Conservation (phyloP, 371 early-diverging fungal genomes). For the Quaeritorhiza haematococci region DNA sequence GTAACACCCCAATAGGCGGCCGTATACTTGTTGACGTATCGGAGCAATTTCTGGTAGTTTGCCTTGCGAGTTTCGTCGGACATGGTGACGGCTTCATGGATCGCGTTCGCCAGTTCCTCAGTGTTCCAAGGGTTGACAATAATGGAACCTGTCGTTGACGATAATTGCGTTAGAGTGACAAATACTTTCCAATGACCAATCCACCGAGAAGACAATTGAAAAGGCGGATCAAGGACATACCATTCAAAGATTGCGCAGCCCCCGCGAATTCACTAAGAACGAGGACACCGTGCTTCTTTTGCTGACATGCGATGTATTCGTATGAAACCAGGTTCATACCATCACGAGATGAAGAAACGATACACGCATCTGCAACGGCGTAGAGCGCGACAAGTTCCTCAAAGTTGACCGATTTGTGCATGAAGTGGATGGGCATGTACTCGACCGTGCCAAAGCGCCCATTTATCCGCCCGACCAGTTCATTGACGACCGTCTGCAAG, state of each 20-base stretch:
- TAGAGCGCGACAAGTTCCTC: constrained; percentile 96
- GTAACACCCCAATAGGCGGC: constrained; percentile 97
- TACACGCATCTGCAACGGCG: constrained; percentile 91
- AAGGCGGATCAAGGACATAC: constrained; percentile 26
- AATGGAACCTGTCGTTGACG: constrained; percentile 56
- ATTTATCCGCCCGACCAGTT: constrained; percentile 95
- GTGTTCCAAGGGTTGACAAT: constrained; percentile 99
- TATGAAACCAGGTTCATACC: constrained; percentile 98
- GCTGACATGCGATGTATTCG: constrained; percentile 97
- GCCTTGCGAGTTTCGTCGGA: constrained; percentile 66
- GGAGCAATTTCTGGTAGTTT: constrained; percentile 87
- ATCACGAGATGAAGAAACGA: constrained; percentile 97
- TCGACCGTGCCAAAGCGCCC: constrained; percentile 83
- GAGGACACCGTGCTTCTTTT: constrained; percentile 88
- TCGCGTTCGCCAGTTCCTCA: constrained; percentile 87
- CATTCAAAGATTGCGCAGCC: constrained; percentile 96
- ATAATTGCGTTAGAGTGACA: neutral
- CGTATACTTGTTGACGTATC: constrained; percentile 95
- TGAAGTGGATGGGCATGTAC: constrained; percentile 95
- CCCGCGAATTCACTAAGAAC: constrained; percentile 99
- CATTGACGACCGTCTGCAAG: constrained; percentile 85
- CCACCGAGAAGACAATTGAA: constrained; percentile 1
- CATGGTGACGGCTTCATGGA: constrained; percentile 92
- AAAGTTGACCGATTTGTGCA: constrained; percentile 94
- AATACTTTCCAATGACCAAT: neutral